Conservation (phyloP, 139 green algal species). For the Micractinium sp. region DNA sequence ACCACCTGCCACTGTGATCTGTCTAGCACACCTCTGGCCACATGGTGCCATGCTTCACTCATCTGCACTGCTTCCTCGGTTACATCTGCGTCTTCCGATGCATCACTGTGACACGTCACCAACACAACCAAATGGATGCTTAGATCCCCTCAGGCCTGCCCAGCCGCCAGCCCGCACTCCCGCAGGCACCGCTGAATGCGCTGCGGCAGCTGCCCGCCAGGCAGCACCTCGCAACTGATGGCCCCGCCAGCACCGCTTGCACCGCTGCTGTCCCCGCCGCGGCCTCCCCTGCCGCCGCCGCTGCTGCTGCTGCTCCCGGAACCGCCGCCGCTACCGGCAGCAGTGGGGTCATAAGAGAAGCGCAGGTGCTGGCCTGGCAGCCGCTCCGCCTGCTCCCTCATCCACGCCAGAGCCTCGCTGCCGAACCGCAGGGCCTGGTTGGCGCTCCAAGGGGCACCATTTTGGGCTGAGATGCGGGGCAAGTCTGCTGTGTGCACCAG, state of each 20-base stretch:
- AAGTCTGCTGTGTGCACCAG: conserved; percentile 21
- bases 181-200: conserved; percentile 6
- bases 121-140: neutral
- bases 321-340: neutral
- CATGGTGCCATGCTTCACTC: no score
- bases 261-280: neutral
- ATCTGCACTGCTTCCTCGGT: no score
- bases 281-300: neutral
- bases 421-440: conserved; percentile 31
- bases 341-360: conserved; percentile 3
- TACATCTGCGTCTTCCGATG: no score
- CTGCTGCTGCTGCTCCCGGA: no score
- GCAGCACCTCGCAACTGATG: neutral
- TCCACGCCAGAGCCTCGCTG: conserved; percentile 13
- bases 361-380: conserved; percentile 13
- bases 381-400: conserved; percentile 1
- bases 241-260: neutral
- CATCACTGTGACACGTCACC: no score
- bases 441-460: neutral
- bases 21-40: no score
- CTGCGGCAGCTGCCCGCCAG: neutral
- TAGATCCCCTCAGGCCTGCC: neutral
- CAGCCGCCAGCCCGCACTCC: neutral
- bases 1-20: no score
- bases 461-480: conserved; percentile 5